phyloP scores from a whole-genome alignment of 2,329 filamentous ascomycete genomes.

The Hypocreales sp. region DNA sequence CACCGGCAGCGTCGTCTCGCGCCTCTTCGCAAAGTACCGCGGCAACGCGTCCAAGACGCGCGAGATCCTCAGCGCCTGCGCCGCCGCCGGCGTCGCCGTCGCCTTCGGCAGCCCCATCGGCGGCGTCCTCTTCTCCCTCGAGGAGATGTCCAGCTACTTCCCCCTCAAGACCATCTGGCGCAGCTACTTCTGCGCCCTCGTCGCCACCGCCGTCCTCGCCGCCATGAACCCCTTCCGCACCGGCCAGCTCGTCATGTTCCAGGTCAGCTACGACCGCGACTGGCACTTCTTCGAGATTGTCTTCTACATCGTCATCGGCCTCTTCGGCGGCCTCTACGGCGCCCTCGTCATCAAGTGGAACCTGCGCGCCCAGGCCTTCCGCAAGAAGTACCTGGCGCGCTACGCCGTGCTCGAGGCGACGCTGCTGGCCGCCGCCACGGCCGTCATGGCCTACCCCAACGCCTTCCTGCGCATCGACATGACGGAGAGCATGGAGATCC shows the following conservation, averaged over 20 bases:
- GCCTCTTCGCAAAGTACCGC: slow-evolving; percentile 83
- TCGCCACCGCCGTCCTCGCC: slow-evolving; percentile 81
- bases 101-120: slow-evolving; percentile 97
- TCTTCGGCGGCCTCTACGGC: slow-evolving; percentile 90
- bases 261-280: slow-evolving; percentile 83
- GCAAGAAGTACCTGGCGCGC: slow-evolving; percentile 76
- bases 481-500: slow-evolving; percentile 98
- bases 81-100: slow-evolving; percentile 87
- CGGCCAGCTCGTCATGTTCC: slow-evolving; percentile 97
- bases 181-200: slow-evolving; percentile 93
- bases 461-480: slow-evolving; percentile 93
- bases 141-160: slow-evolving; percentile 96
- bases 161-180: slow-evolving; percentile 96
- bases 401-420: slow-evolving; percentile 82
- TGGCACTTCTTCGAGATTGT: slow-evolving; percentile 97
- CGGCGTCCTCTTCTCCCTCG: slow-evolving; percentile 87
- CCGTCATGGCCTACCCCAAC: slow-evolving; percentile 91
- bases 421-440: slow-evolving; percentile 66
- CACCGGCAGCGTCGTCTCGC: slow-evolving; percentile 89
- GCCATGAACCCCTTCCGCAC: slow-evolving; percentile 97
- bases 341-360: slow-evolving; percentile 99
- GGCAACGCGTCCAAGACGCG: slow-evolving; percentile 86
- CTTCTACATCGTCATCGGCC: slow-evolving; percentile 81
- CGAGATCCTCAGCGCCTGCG: slow-evolving; percentile 88
- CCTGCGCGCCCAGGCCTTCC: slow-evolving; percentile 74